Evolutionary conservation across 2,329 filamentous ascomycete genomes (phyloP), one percentile per base, ranked within the genome.

Genomic region (Sporothrix phasma): DNA sequence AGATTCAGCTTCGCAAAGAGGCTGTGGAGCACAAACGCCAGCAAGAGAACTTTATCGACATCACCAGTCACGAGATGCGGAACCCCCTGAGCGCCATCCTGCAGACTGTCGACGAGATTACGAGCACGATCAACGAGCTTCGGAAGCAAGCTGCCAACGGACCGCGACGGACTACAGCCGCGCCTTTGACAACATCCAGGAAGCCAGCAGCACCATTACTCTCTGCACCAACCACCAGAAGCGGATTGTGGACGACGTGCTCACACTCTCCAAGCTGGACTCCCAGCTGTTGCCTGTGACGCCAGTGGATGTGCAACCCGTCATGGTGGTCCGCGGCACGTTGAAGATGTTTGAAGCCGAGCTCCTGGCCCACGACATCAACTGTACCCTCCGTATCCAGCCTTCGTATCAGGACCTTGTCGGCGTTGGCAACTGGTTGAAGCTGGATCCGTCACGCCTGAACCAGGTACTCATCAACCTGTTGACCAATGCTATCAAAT

Each of bases 201-300:
- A 92, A 72, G 88, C 89, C 6, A 87, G 89, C n/a, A 88, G 90
- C 69, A 92, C 89, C 1, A 92, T 93, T 71, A 86, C 86, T 24
- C 79, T 92, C 15, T 94, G 90, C 73, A 88, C 88, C 61, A 89
- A 86, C 71, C 90, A 90, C 74, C 88, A 92, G 73, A 92, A 92
- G 74, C 79, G 85, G 6, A 89, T 90, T 45, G 85, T 90, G 17
- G 86, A 90, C 68, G 87, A 90, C 70, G 85, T 90, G 11, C 75
- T 90, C 29, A 89, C 85, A 1, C 79, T 89, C 63, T 88, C 85
- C 3, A 90, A 92, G 70, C 81, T 93, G 24, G 88, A 93, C 69
- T 89, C 88, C 2, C 85, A 87, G 37, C 83, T 92, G 73, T 76
- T 92, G 6, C 80, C 87, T 1, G 85, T 92, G 2, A 87, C 87